phyloP scores from a whole-genome alignment of 2,329 filamentous ascomycete genomes.

The Elsinoe necatrix region DNA sequence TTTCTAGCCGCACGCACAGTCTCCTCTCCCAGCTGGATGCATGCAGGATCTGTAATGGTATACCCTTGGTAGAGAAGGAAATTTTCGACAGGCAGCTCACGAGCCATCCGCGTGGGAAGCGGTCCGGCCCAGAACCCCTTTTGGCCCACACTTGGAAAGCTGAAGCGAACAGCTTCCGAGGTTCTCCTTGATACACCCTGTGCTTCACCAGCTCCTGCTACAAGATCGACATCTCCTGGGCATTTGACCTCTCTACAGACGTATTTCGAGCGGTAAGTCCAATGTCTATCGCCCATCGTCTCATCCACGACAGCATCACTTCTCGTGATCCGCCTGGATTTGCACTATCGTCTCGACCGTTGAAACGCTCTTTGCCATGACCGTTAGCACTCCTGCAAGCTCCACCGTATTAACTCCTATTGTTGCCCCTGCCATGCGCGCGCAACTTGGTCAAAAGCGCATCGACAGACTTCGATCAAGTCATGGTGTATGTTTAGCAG shows the following conservation, averaged over 20 bases:
- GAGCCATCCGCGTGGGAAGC: not conserved
- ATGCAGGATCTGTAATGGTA: too few relatives aligned
- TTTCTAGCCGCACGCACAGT: not conserved
- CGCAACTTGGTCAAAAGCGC: not conserved
- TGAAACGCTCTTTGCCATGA: not conserved
- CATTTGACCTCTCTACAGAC: not conserved
- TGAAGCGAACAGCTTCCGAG: not conserved
- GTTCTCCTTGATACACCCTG: not conserved
- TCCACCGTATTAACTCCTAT: slow-evolving; percentile 1
- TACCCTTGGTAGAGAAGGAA: too few relatives aligned
- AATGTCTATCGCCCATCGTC: not conserved
- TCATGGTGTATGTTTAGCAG: not conserved
- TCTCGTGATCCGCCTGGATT: not conserved
- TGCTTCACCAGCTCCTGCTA: not conserved
- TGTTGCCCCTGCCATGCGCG: slow-evolving; percentile 2
- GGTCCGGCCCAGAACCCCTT: not conserved
- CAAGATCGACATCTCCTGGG: not conserved
- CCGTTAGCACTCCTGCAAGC: slow-evolving; percentile 1
- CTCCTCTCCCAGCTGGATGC: not conserved
- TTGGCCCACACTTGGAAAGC: not conserved
- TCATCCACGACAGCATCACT: not conserved
- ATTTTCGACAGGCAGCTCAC: too few relatives aligned
- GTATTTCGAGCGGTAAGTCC: not conserved
- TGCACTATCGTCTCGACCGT: slow-evolving; percentile 5
- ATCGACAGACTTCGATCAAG: not conserved